Conservation (phyloP, 148 eudicot genomes). For the Silene uniflora region DNA sequence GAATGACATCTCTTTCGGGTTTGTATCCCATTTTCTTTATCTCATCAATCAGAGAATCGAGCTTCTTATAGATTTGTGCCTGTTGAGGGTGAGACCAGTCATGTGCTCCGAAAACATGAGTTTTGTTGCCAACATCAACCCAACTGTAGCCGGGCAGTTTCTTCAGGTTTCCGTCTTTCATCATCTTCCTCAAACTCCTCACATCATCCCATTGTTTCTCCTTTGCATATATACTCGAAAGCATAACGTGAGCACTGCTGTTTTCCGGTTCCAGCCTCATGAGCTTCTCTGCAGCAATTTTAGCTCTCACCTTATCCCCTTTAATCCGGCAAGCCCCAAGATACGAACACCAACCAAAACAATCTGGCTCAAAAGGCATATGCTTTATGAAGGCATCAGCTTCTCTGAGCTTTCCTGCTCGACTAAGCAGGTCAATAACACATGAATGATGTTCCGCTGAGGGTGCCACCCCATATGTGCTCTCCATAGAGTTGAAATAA, state of each 20-base stretch:
- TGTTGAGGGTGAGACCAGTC: constrained; percentile 41
- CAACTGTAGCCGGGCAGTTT: constrained; percentile 58
- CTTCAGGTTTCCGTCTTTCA: constrained; percentile 37
- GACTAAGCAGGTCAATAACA: constrained; percentile 45
- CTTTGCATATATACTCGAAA: constrained; percentile 52
- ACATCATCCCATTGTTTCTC: constrained; percentile 43
- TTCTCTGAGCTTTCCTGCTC: constrained; percentile 52
- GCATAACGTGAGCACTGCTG: constrained; percentile 40
- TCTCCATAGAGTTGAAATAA: constrained; percentile 40
- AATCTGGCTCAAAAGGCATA: constrained; percentile 61
- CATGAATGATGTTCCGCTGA: constrained; percentile 45
- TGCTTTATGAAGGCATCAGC: constrained; percentile 38
- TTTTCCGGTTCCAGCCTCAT: constrained; percentile 44
- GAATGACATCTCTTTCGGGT: constrained; percentile 34
- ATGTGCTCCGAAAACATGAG: constrained; percentile 47
- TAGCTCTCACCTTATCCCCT: constrained; percentile 40
- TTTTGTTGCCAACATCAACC: constrained; percentile 48
- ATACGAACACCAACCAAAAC: constrained; percentile 51
- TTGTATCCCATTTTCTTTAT: constrained; percentile 41
- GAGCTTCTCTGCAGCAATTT: constrained; percentile 35
- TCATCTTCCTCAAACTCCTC: constrained; percentile 37
- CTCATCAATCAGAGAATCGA: constrained; percentile 30
- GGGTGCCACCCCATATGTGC: constrained; percentile 35
- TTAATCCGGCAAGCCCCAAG: constrained; percentile 44
- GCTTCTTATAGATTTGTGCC: constrained; percentile 34